A percentile compares a stretch with the other conserved stretches of the same genome.
Evolutionary conservation across 2,329 filamentous ascomycete species (phyloP).

Genomic region (Aureobasidium sp.): DNA sequence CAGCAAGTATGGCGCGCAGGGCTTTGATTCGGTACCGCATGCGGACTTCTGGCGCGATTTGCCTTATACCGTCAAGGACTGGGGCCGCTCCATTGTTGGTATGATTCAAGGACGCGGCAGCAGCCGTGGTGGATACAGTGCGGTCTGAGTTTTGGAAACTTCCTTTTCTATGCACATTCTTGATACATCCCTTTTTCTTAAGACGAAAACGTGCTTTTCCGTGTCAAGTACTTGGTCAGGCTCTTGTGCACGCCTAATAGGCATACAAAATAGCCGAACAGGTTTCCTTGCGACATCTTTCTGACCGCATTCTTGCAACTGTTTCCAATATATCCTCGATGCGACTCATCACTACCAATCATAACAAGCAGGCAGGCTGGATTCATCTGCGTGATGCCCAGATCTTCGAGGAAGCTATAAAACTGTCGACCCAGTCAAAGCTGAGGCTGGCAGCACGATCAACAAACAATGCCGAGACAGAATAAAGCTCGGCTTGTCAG

Average conservation of each 20-base stretch:
- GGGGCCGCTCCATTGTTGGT: slow-evolving; percentile 69
- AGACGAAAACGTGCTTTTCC: background rate
- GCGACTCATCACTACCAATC: background rate
- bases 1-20: slow-evolving; percentile 88
- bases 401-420: background rate
- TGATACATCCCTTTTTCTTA: background rate
- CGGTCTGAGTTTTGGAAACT: slow-evolving; percentile 54
- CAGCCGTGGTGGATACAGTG: slow-evolving; percentile 86
- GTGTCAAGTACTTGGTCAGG: background rate
- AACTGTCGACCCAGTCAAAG: background rate
- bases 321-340: background rate
- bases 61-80: slow-evolving; percentile 88
- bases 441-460: background rate
- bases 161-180: background rate
- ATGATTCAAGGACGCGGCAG: slow-evolving; percentile 72
- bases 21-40: slow-evolving; percentile 91
- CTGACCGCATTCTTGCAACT: background rate
- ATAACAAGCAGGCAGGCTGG: background rate
- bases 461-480: background rate
- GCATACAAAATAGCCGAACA: background rate
- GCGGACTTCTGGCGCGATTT: slow-evolving; percentile 87
- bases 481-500: no score
- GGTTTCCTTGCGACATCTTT: background rate
- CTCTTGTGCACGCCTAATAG: background rate
- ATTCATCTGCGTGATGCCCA: no score